A percentile compares a stretch with the other conserved stretches of the same genome.
Conservation (phyloP, 805 yeast genomes). For the Starmerella geochares region DNA sequence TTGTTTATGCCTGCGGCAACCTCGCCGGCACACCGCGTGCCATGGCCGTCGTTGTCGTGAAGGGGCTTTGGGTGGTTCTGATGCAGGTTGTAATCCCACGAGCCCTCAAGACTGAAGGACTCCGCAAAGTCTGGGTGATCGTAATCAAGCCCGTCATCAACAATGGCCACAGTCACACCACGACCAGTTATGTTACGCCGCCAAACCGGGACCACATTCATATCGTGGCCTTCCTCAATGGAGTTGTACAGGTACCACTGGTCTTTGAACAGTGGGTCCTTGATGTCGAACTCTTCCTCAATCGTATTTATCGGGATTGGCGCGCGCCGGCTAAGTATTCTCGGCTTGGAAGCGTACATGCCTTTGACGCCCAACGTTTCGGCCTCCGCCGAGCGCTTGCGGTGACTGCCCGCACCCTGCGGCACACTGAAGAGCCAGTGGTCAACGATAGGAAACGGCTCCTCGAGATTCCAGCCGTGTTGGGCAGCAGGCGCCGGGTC, state of each 20-base stretch:
- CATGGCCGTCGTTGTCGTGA: conserved; percentile 77
- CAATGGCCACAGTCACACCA: conserved; percentile 75
- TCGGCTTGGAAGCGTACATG: conserved; percentile 8
- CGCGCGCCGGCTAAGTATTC: conserved; percentile 14
- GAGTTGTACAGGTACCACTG: conserved; percentile 94
- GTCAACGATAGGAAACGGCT: conserved; percentile 26
- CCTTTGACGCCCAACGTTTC: conserved; percentile 5
- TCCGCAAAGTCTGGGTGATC: conserved; percentile 61
- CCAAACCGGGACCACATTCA: conserved; percentile 84
- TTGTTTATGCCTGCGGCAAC: conserved; percentile 76
- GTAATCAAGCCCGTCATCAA: conserved; percentile 90
- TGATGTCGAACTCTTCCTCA: conserved; percentile 44
- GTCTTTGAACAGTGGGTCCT: conserved; percentile 69
- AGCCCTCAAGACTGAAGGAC: conserved; percentile 58
- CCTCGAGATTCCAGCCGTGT: conserved; percentile 21
- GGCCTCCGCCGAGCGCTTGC: conserved; percentile 3
- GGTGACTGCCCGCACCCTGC: neutral
- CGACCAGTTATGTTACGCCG: conserved; percentile 65
- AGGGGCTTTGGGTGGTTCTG: conserved; percentile 68
- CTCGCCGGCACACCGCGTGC: conserved; percentile 97
- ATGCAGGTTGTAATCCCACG: conserved; percentile 87
- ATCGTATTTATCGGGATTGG: conserved; percentile 15
- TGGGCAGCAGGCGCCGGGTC: conserved; percentile 17
- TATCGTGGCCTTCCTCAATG: conserved; percentile 64
- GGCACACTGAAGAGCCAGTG: conserved; percentile 25